Conservation (phyloP, 1,284 basidiomycete genomes). For the Porogramme epimiltina region DNA sequence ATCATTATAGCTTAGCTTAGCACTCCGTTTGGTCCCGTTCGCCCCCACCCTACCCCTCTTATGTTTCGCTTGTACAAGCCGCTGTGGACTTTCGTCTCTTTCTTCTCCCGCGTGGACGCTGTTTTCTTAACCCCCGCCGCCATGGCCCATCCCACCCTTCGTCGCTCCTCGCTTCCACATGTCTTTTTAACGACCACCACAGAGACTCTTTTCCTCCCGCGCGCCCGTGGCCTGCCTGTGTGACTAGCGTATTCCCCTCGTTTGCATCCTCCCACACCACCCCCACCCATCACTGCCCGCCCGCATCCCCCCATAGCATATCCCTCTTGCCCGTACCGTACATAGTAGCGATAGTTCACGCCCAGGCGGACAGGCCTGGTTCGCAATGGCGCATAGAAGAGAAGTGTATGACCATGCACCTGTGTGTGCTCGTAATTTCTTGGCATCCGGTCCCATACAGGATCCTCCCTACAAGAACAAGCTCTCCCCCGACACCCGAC, state of each 20-base stretch:
- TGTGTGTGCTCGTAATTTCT: too few species aligned
- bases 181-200: not conserved
- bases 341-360: not conserved
- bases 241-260: not conserved
- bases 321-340: not conserved
- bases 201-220: not conserved
- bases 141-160: too few species aligned
- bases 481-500: too few species aligned
- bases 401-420: not conserved
- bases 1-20: not conserved
- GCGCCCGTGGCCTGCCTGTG: conserved; percentile 3
- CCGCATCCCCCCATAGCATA: not conserved
- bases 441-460: too few species aligned
- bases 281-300: not conserved
- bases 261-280: conserved; percentile 29
- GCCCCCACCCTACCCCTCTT: not conserved
- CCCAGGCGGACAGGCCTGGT: not conserved
- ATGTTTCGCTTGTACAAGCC: not conserved
- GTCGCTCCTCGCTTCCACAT: not conserved
- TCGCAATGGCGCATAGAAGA: not conserved
- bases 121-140: not conserved
- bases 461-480: too few species aligned
- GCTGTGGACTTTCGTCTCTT: not conserved
- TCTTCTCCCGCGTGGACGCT: not conserved
- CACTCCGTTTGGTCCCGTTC: not conserved